A percentile compares a stretch with the other conserved stretches of the same genome.
phyloP scores from a whole-genome alignment of 1,139 yeast genomes.

The Tardiomyces depauwii region DNA sequence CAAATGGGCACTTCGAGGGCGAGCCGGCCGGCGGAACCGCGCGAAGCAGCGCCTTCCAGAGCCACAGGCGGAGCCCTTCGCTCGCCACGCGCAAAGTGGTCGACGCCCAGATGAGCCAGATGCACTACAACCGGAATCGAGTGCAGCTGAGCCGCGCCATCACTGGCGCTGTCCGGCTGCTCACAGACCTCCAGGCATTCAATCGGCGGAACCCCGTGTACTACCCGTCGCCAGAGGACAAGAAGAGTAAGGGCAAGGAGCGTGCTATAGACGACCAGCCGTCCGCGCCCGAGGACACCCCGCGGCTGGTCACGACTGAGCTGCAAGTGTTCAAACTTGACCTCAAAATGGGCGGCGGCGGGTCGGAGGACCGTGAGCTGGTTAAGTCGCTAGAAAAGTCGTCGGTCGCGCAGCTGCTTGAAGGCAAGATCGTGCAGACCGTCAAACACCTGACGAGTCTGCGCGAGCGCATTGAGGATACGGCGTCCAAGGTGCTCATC shows the following conservation, averaged over 20 bases:
- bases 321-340: constrained; percentile 55
- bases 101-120: constrained; percentile 44
- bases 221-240: constrained; percentile 35
- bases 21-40: background rate
- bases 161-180: constrained; percentile 40
- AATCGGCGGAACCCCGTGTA: constrained; percentile 52
- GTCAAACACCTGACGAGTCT: constrained; percentile 61
- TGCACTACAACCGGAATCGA: constrained; percentile 59
- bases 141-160: constrained; percentile 53
- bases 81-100: constrained; percentile 19
- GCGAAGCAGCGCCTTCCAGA: background rate
- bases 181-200: constrained; percentile 44
- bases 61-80: constrained; percentile 7
- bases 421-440: constrained; percentile 48
- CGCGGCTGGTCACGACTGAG: constrained; percentile 17
- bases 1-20: background rate
- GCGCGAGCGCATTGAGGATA: constrained; percentile 79
- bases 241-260: constrained; percentile 10
- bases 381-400: constrained; percentile 48
- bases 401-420: constrained; percentile 54
- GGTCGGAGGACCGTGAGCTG: constrained; percentile 31
- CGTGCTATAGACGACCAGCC: constrained; percentile 20
- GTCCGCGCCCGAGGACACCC: constrained; percentile 28
- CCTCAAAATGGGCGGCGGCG: constrained; percentile 50
- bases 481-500: constrained; percentile 84